These are phyloP conservation scores for Phytophthora rubi DNA, from an alignment of 352 stramenopile species.

Conservation along the genomic window DNA sequence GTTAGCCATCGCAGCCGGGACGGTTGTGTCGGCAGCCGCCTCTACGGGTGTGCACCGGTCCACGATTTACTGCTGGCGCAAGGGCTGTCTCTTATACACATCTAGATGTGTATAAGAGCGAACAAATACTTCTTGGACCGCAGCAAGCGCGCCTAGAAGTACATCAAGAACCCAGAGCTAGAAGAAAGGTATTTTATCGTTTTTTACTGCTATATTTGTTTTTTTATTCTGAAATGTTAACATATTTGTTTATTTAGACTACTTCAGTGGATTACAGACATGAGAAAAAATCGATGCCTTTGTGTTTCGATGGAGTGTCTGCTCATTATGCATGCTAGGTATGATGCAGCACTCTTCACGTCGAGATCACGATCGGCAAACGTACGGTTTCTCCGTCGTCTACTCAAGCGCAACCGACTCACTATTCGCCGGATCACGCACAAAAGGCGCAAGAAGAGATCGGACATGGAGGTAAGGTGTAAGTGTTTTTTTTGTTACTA, in stretches of 20 bases:
- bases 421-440: neutral
- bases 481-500: neutral
- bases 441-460: neutral
- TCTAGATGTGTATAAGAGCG: too few relatives aligned
- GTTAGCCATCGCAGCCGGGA: neutral
- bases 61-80: neutral
- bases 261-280: too few relatives aligned
- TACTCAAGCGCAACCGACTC: neutral
- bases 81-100: too few relatives aligned
- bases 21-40: neutral
- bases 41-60: neutral
- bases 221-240: too few relatives aligned
- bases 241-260: too few relatives aligned
- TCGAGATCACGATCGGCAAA: neutral
- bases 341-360: neutral
- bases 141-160: neutral
- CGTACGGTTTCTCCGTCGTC: neutral
- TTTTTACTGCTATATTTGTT: too few relatives aligned
- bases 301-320: neutral
- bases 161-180: neutral
- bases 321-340: neutral
- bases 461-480: neutral
- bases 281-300: neutral
- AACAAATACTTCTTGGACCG: neutral
- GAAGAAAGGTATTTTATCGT: neutral